Base-by-base conservation (phyloP, 2,329 filamentous ascomycete species). In the Penicillium sp. region DNA sequence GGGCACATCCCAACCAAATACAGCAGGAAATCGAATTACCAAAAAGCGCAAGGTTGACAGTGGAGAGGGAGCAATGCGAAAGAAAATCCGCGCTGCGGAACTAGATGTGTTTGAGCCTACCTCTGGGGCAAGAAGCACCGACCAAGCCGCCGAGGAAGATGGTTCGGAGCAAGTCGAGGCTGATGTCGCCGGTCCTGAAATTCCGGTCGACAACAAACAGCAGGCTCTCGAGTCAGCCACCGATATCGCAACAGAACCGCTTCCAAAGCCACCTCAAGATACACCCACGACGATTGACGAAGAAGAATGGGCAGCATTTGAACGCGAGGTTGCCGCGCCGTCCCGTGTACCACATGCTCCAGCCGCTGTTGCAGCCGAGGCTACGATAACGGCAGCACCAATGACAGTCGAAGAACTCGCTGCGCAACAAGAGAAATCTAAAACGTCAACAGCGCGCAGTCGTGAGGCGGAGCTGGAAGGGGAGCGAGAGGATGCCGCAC, bases 291-390 rank as follows among this genome's bases (percentile, higher is more conserved):
- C 49, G 4, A 74, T 90, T 8, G 85, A 92, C 68, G 90, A 96
- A 66, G 84, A 87, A 50, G 89, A 94, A 72, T 94, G 89, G 89
- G 88, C 89, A 2, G 89, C 90, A 8, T 95, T 96, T 68, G 88
- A 96, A 69, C 88, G 89, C 2, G 90, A 96, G 50, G 85, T 96
- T 51, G 87, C 85, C 7, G 75, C 70, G 38, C 70, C 74, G 46
- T 71, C 73, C 8, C 71, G 70, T 52, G 57, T 59, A 40, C 65
- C 63, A 14, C 65, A 72, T 40, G 59, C 64, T 19, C 67, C 67
- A 19, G 64, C 69, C 36, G 68, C 70, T 4, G 52, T 74, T 47
- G 57, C 67, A 5, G 65, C 71, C 1, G 64, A 81, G 54, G 85
- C 83, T 7, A 83, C 85, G 2, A 90, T 91, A 59, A 85, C 82